Percentiles rank a stretch among this genome's conserved stretches.
phyloP scores from a whole-genome alignment of 345 rosid genomes.

The Sonneratia caseolaris region DNA sequence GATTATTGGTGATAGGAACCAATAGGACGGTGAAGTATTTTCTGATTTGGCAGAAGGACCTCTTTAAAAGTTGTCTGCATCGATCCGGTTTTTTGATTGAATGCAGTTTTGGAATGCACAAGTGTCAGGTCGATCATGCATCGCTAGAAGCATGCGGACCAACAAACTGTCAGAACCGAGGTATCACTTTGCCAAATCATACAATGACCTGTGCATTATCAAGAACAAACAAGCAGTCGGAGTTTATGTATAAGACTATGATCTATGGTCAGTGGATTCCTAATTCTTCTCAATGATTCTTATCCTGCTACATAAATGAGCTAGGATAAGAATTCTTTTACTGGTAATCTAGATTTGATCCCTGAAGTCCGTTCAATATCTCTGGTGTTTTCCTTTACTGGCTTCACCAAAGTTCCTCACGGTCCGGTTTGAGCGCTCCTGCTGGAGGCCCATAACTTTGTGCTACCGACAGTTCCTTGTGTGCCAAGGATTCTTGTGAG shows the following conservation, averaged over 20 bases:
- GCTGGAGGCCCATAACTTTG: too few species aligned
- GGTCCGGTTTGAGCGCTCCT: too few species aligned
- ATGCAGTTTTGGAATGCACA: background rate
- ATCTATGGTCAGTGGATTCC: background rate
- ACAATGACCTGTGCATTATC: background rate
- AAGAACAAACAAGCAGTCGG: background rate
- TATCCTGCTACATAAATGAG: background rate
- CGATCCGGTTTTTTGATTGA: background rate
- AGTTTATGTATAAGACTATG: too few species aligned
- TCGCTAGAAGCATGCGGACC: background rate
- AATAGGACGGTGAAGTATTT: background rate
- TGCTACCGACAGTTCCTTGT: too few species aligned
- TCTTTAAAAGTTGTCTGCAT: too few species aligned
- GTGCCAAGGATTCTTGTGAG: too few species aligned
- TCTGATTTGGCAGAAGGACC: background rate
- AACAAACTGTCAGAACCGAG: background rate
- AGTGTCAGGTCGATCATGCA: background rate
- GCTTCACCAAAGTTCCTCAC: too few species aligned
- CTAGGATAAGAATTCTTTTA: background rate
- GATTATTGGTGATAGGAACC: constrained; percentile 51
- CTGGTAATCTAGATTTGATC: too few species aligned
- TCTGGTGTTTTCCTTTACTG: too few species aligned
- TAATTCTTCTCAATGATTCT: background rate
- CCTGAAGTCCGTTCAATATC: too few species aligned
- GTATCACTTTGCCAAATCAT: background rate